Evolutionary conservation across 1,284 basidiomycete genomes (phyloP).

Genomic region (Trametes hirsuta): DNA sequence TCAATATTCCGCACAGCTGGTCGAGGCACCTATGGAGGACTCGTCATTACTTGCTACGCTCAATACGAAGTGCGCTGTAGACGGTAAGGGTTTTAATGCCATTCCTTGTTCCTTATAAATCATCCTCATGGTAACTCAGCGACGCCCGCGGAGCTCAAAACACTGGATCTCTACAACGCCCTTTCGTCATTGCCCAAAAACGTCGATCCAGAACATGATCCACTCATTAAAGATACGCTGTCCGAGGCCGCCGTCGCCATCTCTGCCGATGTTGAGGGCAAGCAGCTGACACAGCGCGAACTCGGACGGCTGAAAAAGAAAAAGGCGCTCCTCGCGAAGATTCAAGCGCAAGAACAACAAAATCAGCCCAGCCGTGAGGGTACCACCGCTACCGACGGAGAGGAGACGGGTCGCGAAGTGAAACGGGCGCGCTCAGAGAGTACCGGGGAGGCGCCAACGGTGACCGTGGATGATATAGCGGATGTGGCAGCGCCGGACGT

Average conservation of each 20-base stretch:
- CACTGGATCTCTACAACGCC: conserved; percentile 63
- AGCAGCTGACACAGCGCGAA: conserved; percentile 34
- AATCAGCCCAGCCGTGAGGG: conserved; percentile 7
- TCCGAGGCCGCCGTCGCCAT: conserved; percentile 24
- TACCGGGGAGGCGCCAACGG: neutral
- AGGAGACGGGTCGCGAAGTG: conserved; percentile 8
- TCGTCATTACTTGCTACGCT: conserved; percentile 39
- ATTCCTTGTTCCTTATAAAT: neutral
- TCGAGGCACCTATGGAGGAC: conserved; percentile 29
- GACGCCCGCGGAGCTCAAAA: conserved; percentile 48
- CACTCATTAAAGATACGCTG: conserved; percentile 38
- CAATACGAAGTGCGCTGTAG: conserved; percentile 42
- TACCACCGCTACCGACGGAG: neutral
- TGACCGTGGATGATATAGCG: neutral
- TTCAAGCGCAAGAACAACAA: conserved; percentile 27
- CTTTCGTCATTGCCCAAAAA: conserved; percentile 68
- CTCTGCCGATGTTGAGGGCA: conserved; percentile 15
- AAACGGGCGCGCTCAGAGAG: conserved; percentile 21
- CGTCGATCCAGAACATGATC: conserved; percentile 47
- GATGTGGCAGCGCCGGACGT: neutral
- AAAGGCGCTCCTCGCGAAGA: conserved; percentile 34
- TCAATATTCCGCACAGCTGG: conserved; percentile 10
- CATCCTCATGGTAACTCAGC: conserved; percentile 39
- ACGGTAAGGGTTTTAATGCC: conserved; percentile 44
- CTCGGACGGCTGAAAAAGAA: conserved; percentile 35